Conservation (phyloP, 805 yeast genomes). For the Ogataea paraovalis region DNA sequence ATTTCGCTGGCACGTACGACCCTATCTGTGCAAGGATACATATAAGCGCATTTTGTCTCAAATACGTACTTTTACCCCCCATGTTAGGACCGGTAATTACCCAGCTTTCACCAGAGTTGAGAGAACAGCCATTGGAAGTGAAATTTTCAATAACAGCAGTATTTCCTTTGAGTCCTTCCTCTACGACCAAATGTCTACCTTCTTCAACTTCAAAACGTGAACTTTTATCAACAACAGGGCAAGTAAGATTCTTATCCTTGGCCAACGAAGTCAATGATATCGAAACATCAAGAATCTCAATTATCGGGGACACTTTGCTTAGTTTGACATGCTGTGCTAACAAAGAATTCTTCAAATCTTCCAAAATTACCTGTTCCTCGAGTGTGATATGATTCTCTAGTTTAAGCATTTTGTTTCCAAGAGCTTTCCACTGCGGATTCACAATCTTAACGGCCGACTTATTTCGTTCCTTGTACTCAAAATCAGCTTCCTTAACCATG, state of each 20-base stretch:
- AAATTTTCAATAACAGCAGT: conserved; percentile 43
- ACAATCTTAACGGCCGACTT: conserved; percentile 33
- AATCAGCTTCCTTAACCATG: conserved; percentile 11
- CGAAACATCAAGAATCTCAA: conserved; percentile 67
- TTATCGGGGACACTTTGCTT: conserved; percentile 43
- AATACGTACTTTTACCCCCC: conserved; percentile 81
- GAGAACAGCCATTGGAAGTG: conserved; percentile 40
- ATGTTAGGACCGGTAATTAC: conserved; percentile 87
- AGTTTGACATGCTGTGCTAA: conserved; percentile 42
- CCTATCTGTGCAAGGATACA: conserved; percentile 73
- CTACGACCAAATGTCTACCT: conserved; percentile 89
- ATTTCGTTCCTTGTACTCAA: conserved; percentile 22
- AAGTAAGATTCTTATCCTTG: conserved; percentile 55
- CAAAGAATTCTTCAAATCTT: conserved; percentile 43
- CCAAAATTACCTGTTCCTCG: conserved; percentile 55
- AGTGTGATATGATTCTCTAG: conserved; percentile 43
- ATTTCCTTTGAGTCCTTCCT: conserved; percentile 53
- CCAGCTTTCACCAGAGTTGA: conserved; percentile 37
- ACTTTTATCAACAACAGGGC: conserved; percentile 58
- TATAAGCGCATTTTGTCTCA: conserved; percentile 68
- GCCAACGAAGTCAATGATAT: conserved; percentile 72
- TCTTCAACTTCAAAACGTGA: conserved; percentile 45
- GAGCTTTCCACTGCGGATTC: conserved; percentile 45
- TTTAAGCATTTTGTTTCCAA: conserved; percentile 47
- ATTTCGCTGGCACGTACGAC: conserved; percentile 62